Evolutionary conservation across 2,329 filamentous ascomycete genomes (phyloP).

Genomic region (Acephala macrosclerotiorum): DNA sequence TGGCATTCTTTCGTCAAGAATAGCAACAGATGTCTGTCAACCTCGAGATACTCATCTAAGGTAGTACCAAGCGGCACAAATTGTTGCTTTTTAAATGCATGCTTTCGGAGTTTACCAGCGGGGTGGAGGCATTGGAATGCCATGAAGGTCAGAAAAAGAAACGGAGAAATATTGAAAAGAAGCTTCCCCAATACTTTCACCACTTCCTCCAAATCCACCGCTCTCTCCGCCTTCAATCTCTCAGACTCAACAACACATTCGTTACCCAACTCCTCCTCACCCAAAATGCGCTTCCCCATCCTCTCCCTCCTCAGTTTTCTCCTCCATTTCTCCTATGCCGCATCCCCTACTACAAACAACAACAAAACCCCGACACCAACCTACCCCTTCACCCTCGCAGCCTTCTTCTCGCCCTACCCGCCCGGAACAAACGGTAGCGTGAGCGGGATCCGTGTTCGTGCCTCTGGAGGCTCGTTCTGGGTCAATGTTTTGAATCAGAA

Average conservation of each 20-base stretch:
- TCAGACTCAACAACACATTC: not conserved
- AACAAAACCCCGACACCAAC: slow-evolving; percentile 15
- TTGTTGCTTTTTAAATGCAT: not conserved
- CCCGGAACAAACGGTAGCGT: slow-evolving; percentile 13
- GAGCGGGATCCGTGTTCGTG: slow-evolving; percentile 10
- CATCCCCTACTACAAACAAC: not conserved
- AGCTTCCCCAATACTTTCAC: not conserved
- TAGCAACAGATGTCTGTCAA: not conserved
- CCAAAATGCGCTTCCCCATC: not conserved
- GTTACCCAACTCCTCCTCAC: not conserved
- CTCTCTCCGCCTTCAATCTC: not conserved
- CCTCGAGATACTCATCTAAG: not conserved
- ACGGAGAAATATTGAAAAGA: not conserved
- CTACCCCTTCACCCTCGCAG: slow-evolving; percentile 19
- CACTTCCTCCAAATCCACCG: not conserved
- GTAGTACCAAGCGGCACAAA: not conserved
- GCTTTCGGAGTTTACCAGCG: not conserved
- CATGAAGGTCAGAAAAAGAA: not conserved
- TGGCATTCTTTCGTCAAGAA: not conserved
- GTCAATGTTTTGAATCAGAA: slow-evolving; percentile 6
- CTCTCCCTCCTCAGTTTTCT: not conserved
- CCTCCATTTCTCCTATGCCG: too few relatives aligned
- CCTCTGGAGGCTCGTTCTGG: slow-evolving; percentile 15
- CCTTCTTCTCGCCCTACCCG: slow-evolving; percentile 22
- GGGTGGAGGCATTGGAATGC: not conserved